Evolutionary conservation across 1,284 basidiomycete genomes (phyloP).

Genomic region (Sanghuangporus baumii): DNA sequence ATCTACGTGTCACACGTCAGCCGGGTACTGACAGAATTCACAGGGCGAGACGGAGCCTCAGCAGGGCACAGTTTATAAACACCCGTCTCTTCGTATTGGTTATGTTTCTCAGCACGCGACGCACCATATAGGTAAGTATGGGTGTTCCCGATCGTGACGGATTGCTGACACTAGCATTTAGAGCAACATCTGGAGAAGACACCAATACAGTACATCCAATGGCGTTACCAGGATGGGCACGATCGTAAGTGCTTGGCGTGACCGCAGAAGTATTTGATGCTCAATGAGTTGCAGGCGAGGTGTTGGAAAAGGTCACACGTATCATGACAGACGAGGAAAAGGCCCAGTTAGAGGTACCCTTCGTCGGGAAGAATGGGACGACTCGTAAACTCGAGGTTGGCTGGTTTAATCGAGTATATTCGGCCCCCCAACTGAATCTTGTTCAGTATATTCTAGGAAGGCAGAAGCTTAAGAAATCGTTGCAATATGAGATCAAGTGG

Average conservation of each 20-base stretch:
- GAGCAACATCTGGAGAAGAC: slow-evolving; percentile 94
- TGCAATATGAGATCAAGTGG: slow-evolving; percentile 98
- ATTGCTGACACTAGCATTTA: slow-evolving; percentile 26
- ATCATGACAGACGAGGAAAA: slow-evolving; percentile 87
- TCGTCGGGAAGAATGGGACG: slow-evolving; percentile 89
- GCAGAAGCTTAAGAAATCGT: slow-evolving; percentile 94
- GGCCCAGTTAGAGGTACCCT: slow-evolving; percentile 78
- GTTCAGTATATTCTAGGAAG: slow-evolving; percentile 84
- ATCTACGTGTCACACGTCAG: not conserved
- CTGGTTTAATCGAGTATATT: slow-evolving; percentile 22
- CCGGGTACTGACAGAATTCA: slow-evolving; percentile 14
- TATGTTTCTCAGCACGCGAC: slow-evolving; percentile 99
- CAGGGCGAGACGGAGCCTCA: slow-evolving; percentile 93
- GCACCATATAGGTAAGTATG: slow-evolving; percentile 74
- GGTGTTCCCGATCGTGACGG: slow-evolving; percentile 10
- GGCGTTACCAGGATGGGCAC: slow-evolving; percentile 99
- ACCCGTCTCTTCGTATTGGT: slow-evolving; percentile 92
- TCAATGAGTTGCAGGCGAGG: slow-evolving; percentile 51
- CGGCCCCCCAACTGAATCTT: slow-evolving; percentile 7
- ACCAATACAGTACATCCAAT: slow-evolving; percentile 94
- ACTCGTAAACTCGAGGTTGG: slow-evolving; percentile 83
- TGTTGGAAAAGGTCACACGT: slow-evolving; percentile 90
- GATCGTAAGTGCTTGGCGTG: slow-evolving; percentile 62
- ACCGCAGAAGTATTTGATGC: not conserved
- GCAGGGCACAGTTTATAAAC: slow-evolving; percentile 92